Percentiles rank a stretch among this genome's conserved stretches.
phyloP scores from a whole-genome alignment of 1,284 basidiomycete genomes.

The Lignosus rhinocerotis region DNA sequence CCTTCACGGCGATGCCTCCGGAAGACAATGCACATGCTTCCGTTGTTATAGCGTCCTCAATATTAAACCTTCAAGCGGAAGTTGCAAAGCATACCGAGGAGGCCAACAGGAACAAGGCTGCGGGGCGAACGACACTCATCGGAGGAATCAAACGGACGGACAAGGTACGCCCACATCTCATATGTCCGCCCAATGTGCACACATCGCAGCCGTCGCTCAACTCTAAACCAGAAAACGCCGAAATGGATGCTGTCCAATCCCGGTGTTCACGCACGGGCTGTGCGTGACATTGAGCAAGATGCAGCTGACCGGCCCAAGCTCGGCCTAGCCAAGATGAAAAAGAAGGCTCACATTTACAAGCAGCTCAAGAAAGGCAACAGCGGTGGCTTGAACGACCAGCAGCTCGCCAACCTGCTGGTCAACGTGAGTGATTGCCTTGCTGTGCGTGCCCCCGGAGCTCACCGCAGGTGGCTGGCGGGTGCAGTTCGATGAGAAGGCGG shows the following conservation, averaged over 20 bases:
- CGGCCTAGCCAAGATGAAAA: conserved; percentile 67
- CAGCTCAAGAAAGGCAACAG: conserved; percentile 79
- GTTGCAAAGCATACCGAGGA: conserved; percentile 67
- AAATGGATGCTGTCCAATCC: conserved; percentile 73
- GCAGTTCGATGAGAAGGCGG: conserved; percentile 74
- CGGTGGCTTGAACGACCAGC: conserved; percentile 76
- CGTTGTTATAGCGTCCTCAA: conserved; percentile 68
- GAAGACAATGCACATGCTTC: conserved; percentile 19
- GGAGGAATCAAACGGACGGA: conserved; percentile 61
- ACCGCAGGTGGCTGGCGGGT: too few relatives aligned
- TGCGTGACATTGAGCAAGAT: conserved; percentile 68
- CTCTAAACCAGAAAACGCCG: conserved; percentile 57
- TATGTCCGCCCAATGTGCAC: conserved; percentile 12
- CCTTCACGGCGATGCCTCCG: too few relatives aligned
- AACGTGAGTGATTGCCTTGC: conserved; percentile 62
- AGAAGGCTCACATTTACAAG: conserved; percentile 84
- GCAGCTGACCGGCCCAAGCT: conserved; percentile 64
- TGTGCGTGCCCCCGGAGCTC: neutral
- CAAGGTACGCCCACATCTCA: conserved; percentile 47
- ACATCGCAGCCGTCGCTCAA: neutral
- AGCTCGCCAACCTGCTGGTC: conserved; percentile 75
- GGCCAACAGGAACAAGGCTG: conserved; percentile 57
- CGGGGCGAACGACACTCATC: conserved; percentile 49
- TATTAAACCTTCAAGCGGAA: conserved; percentile 77
- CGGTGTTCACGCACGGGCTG: conserved; percentile 62